Evolutionary conservation across 129 eudicot species (phyloP).

Genomic region (Flaveria linearis): DNA sequence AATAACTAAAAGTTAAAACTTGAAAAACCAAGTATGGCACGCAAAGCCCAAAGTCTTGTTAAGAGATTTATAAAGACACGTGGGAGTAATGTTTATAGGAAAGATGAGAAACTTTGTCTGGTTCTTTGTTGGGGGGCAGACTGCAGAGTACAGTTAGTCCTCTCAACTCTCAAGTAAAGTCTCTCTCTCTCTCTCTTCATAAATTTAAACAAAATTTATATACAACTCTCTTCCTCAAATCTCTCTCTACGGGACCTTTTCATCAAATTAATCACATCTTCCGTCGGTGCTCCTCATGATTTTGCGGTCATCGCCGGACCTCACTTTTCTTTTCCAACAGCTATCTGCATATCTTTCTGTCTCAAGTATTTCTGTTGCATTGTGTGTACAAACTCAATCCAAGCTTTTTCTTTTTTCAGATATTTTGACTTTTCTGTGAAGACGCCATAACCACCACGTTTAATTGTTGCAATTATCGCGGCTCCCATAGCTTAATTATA

Average conservation of each 20-base stretch:
- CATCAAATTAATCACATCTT: not conserved
- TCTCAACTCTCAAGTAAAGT: not conserved
- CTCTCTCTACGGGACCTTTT: not conserved
- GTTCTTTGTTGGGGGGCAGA: constrained; percentile 17
- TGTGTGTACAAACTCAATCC: not conserved
- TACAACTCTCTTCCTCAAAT: not conserved
- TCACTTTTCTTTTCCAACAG: not conserved
- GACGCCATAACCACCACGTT: constrained; percentile 22
- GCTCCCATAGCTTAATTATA: not conserved
- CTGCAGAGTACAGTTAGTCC: not conserved
- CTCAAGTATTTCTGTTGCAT: constrained; percentile 3
- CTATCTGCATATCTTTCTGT: not conserved
- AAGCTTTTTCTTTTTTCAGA: not conserved
- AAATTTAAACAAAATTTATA: not conserved
- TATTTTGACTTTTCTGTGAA: not conserved
- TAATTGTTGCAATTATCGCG: constrained; percentile 18
- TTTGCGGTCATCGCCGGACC: constrained; percentile 8
- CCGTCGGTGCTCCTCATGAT: constrained; percentile 7
- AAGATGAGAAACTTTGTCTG: constrained; percentile 18
- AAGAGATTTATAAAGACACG: constrained; percentile 2
- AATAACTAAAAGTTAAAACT: too few relatives aligned
- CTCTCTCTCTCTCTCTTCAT: constrained; percentile 8
- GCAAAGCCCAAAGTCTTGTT: not conserved
- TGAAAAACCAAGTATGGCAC: not conserved
- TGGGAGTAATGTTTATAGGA: not conserved